A percentile compares a stretch with the other conserved stretches of the same genome.
phyloP scores from a whole-genome alignment of 2,329 filamentous ascomycete genomes.

The Aspergillus ruber region DNA sequence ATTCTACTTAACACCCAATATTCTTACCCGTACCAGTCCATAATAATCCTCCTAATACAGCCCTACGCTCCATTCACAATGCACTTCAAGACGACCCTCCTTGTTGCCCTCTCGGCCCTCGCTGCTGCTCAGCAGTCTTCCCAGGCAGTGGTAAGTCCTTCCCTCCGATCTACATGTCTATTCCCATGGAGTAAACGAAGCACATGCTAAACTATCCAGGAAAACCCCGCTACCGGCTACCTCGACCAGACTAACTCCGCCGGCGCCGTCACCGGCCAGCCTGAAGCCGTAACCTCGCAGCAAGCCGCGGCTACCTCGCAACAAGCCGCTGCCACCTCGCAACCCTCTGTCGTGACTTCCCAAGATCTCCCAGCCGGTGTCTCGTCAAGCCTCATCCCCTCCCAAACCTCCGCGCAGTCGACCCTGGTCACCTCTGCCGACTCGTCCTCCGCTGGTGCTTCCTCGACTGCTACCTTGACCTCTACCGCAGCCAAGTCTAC shows the following conservation, averaged over 20 bases:
- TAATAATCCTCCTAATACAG: conserved; percentile 41
- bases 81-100: conserved; percentile 21
- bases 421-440: conserved; percentile 17
- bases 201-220: conserved; percentile 20
- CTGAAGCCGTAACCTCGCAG: conserved; percentile 28
- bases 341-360: conserved; percentile 24
- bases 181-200: background rate
- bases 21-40: conserved; percentile 6
- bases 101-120: conserved; percentile 39
- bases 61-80: background rate
- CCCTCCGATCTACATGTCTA: background rate
- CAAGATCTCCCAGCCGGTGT: conserved; percentile 35
- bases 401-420: conserved; percentile 14
- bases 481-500: conserved; percentile 18
- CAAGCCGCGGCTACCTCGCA: conserved; percentile 31
- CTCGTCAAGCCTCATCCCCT: conserved; percentile 22
- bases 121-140: conserved; percentile 35
- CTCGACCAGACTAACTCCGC: conserved; percentile 44
- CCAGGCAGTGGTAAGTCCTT: conserved; percentile 15
- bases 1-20: conserved; percentile 6
- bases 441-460: conserved; percentile 12
- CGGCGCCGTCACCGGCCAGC: conserved; percentile 46
- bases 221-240: conserved; percentile 40
- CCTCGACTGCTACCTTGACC: conserved; percentile 13
- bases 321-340: conserved; percentile 31